Evolutionary conservation across 192 early-diverging fungal species (phyloP), one percentile per base, ranked within the genome.

Genomic region (Kickxella alabastrina): DNA sequence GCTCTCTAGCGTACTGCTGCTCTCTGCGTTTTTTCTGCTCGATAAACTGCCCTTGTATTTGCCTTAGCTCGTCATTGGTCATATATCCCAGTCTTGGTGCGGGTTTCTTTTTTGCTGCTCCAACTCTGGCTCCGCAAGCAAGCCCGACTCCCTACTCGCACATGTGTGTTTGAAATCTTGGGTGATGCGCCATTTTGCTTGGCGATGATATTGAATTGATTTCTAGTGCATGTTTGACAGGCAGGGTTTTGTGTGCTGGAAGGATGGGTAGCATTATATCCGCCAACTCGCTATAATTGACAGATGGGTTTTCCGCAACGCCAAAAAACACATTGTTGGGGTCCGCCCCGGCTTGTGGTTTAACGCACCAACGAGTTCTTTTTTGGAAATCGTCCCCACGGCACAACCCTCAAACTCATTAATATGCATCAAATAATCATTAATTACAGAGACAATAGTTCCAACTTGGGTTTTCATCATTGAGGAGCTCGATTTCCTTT

Each of bases 341-440:
- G 12, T 32, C 12, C 6, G 31, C 12, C 12, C 31, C 31, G 12
- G 31, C 31, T 32, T 32, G 31, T 32, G 31, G 31, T 32, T 32
- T 6, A 12, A 12, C 6, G 31, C 12, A 32, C 12, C 12, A 8
- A 12, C 6, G 12, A 12, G 21, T 6, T 25, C 17, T 3, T 21
- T 35, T 0, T 15, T 12, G 15, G 39, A 18, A 15, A 15, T 39
- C 22, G 29, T 26, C 17, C 37, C 37, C 10, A 39, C 40, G 21
- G 49, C 54, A 6, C 47, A 6, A 2, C 38, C 18, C 29, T 62
- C 59, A 12, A 39, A 41, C 19, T 47, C 34, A 17, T 23, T 27
- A 19, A 65, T 65, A 12, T 57, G 39, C 22, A 36, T 18, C 37
- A 65, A 23, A n/a, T 58, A 58, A 15, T 25, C 39, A 25, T 49